Percentiles rank a stretch among this genome's conserved stretches.
Evolutionary conservation across 371 early-diverging fungal species (phyloP).

Genomic region (Lichtheimia hyalospora): DNA sequence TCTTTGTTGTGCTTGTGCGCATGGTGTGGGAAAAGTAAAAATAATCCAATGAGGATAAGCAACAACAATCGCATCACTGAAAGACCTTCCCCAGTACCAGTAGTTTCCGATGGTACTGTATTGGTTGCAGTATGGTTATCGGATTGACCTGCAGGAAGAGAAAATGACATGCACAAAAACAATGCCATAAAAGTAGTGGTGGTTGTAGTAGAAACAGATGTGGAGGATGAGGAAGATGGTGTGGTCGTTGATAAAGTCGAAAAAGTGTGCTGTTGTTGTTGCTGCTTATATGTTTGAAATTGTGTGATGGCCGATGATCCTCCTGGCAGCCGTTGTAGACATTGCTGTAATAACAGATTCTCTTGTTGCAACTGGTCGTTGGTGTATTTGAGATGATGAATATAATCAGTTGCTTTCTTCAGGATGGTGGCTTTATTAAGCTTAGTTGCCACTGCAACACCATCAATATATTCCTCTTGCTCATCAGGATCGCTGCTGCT

Average conservation of each 20-base stretch:
- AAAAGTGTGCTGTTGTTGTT: not conserved
- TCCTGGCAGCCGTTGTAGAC: slow-evolving; percentile 54
- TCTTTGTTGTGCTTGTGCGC: slow-evolving; percentile 4
- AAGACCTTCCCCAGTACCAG: not conserved
- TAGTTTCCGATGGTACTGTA: not conserved
- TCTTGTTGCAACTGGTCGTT: slow-evolving; percentile 45
- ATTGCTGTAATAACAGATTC: slow-evolving; percentile 37
- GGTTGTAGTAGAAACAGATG: not conserved
- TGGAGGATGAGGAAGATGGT: not conserved
- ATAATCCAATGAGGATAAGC: not conserved
- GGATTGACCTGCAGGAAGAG: not conserved
- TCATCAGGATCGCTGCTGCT: slow-evolving; percentile 45
- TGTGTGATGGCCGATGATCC: slow-evolving; percentile 39
- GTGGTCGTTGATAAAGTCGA: not conserved
- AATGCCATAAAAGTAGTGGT: slow-evolving; percentile 8
- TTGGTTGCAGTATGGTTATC: not conserved
- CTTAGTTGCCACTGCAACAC: slow-evolving; percentile 63
- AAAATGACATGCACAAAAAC: slow-evolving; percentile 11
- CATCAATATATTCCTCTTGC: slow-evolving; percentile 53
- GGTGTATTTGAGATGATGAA: slow-evolving; percentile 61
- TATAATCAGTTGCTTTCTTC: slow-evolving; percentile 81
- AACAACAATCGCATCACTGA: not conserved
- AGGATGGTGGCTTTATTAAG: slow-evolving; percentile 62
- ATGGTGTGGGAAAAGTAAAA: not conserved
- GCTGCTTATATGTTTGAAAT: slow-evolving; percentile 23